phyloP scores from a whole-genome alignment of 306 rosid genomes.

The Vachellia pachyceras region DNA sequence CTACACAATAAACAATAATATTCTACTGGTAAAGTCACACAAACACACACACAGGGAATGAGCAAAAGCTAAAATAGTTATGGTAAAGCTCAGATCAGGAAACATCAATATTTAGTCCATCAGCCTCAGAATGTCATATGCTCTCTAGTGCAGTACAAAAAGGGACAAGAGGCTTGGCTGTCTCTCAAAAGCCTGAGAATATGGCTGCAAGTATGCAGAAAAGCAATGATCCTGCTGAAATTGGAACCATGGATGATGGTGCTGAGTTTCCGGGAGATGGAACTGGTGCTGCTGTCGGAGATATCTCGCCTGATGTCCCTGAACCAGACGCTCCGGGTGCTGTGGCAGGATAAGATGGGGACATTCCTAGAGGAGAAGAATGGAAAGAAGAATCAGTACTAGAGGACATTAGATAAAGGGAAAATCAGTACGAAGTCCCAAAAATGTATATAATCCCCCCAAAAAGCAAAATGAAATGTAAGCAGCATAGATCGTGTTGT shows the following conservation, averaged over 20 bases:
- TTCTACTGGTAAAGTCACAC: conserved; percentile 42
- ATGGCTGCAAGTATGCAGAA: conserved; percentile 32
- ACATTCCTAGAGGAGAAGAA: conserved; percentile 35
- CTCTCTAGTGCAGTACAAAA: conserved; percentile 32
- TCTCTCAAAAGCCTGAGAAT: conserved; percentile 40
- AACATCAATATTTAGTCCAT: conserved; percentile 44
- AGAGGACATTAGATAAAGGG: conserved; percentile 14
- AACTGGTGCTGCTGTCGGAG: conserved; percentile 47
- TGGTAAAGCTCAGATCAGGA: conserved; percentile 6
- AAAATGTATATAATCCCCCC: too few relatives aligned
- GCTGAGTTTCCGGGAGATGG: conserved; percentile 46
- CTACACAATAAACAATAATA: conserved; percentile 44
- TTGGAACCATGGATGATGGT: conserved; percentile 33
- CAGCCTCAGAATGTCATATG: conserved; percentile 22
- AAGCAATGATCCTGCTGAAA: conserved; percentile 47
- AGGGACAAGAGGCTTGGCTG: conserved; percentile 11
- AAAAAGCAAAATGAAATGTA: too few relatives aligned
- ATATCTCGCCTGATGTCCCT: conserved; percentile 10
- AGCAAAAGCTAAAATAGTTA: conserved; percentile 23
- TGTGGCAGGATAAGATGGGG: conserved; percentile 47
- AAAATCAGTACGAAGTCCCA: too few relatives aligned
- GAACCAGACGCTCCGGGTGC: conserved; percentile 27
- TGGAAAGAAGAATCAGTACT: not conserved
- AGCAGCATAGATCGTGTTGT: too few relatives aligned
- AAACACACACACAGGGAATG: conserved; percentile 30